Base-by-base conservation (phyloP, 2,329 filamentous ascomycete genomes). In the Alternaria postmessia region DNA sequence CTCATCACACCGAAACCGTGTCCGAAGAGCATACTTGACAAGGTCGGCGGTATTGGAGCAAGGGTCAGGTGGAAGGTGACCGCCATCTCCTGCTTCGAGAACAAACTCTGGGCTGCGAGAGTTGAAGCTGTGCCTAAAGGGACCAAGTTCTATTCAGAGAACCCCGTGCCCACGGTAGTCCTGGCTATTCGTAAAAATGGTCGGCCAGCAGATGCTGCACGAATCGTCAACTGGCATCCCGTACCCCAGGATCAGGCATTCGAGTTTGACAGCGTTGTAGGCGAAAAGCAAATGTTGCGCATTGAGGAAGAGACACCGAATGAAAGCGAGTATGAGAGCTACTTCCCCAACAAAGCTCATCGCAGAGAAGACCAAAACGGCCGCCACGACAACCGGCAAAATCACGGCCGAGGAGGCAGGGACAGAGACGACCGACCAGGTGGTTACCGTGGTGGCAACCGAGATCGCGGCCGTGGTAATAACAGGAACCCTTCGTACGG, bases 1-100 rank as follows among this genome's bases (percentile, higher is more conserved):
- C 85, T 97, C 71, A 98, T 99, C 74, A 91, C 90, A 38, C 90
- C 93, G 1, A 89, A 91, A 11, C 88, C 91, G 0, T 92, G 91
- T 51, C 88, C 91, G 3, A 83, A 86, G 51, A 86, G 85, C 65
- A 89, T 96, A 22, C 81, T 97, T 32, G 86, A 91, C 53, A 95
- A 93, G 77, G 90, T 95, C 11, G 95, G 95, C 42, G 94, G 94
- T 28, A 88, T 97, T 72, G 93, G 93, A 34, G 89, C 87, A 70
- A 94, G 90, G 78, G 86, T 96, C 79, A 88, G 83, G 41, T 99
- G 94, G 93, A 88, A 92, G 76, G 89, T 97, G 5, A 91, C 88
- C 0, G 92, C 89, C 38, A 88, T 90, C 6, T 93, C 88, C 0
- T 88, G 86, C 66, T 88, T 87, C 66, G 91, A 97, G 61, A 89